phyloP scores from a whole-genome alignment of 1,284 basidiomycete genomes.

The Trametes sp. region DNA sequence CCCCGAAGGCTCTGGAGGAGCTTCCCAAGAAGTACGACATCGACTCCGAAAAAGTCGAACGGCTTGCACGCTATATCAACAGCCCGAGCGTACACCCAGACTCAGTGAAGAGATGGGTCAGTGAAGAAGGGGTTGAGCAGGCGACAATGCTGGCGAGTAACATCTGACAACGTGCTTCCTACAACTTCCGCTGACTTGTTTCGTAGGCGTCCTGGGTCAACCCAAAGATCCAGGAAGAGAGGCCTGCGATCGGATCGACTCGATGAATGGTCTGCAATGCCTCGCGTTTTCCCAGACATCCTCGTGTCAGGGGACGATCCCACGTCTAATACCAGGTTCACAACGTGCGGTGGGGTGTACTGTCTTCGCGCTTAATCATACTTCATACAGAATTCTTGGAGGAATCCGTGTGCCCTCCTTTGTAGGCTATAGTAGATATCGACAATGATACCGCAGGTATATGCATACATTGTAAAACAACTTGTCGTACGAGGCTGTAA shows the following conservation, averaged over 20 bases:
- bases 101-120: constrained; percentile 54
- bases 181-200: too few species aligned
- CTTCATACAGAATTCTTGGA: too few species aligned
- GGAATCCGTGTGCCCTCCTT: too few species aligned
- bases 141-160: constrained; percentile 63
- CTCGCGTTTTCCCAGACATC: not conserved
- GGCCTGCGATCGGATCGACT: constrained; percentile 6
- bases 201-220: constrained; percentile 36
- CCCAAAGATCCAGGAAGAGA: constrained; percentile 24
- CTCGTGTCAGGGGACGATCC: too few species aligned
- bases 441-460: too few species aligned
- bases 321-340: too few species aligned
- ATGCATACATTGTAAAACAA: too few species aligned
- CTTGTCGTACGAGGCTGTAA: too few species aligned
- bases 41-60: constrained; percentile 61
- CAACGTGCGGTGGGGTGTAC: too few species aligned
- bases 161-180: too few species aligned
- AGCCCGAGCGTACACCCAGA: constrained; percentile 71
- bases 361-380: too few species aligned
- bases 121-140: constrained; percentile 67
- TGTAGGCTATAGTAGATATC: too few species aligned
- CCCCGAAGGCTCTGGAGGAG: constrained; percentile 52
- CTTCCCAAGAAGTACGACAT: constrained; percentile 67
- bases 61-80: constrained; percentile 69
- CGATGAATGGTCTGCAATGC: not conserved